These are phyloP conservation scores for Stachybotrys chlorohalonatus DNA, from an alignment of 2,329 filamentous ascomycete genomes.

Conservation along the genomic window DNA sequence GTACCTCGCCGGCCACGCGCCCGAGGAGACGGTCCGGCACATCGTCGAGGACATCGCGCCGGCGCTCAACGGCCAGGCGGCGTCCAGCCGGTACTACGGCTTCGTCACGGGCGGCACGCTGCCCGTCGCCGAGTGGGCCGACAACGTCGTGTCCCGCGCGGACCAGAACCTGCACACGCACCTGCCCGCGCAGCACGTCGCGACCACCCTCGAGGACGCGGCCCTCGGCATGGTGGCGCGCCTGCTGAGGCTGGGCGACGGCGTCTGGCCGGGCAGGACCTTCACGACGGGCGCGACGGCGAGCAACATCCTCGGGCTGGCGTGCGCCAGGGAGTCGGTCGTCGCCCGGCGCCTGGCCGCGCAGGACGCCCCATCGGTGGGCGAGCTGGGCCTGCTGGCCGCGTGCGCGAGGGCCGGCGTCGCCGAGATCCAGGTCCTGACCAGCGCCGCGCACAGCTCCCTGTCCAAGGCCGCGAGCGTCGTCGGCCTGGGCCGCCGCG, in stretches of 20 bases:
- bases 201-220: slow-evolving; percentile 66
- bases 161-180: slow-evolving; percentile 86
- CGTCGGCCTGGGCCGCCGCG: slow-evolving; percentile 64
- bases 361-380: slow-evolving; percentile 42
- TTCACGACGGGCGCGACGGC: slow-evolving; percentile 59
- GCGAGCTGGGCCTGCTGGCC: slow-evolving; percentile 58
- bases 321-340: slow-evolving; percentile 55
- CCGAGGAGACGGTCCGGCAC: slow-evolving; percentile 26
- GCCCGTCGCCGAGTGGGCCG: slow-evolving; percentile 71
- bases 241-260: slow-evolving; percentile 50
- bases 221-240: slow-evolving; percentile 62
- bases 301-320: slow-evolving; percentile 73
- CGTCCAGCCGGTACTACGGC: slow-evolving; percentile 67
- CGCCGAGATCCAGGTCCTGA: slow-evolving; percentile 64
- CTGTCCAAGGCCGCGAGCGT: slow-evolving; percentile 75
- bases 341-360: slow-evolving; percentile 28
- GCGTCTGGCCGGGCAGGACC: slow-evolving; percentile 48
- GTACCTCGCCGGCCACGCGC: slow-evolving; percentile 21
- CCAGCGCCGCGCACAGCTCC: slow-evolving; percentile 76
- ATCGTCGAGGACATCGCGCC: slow-evolving; percentile 38
- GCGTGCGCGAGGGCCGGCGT: slow-evolving; percentile 58
- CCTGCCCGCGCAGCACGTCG: slow-evolving; percentile 63
- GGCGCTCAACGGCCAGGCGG: slow-evolving; percentile 57
- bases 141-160: slow-evolving; percentile 70
- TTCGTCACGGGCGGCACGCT: slow-evolving; percentile 81